Evolutionary conservation across 768 basidiomycete genomes (phyloP).

Genomic region (Trichaptum fuscoviolaceum): DNA sequence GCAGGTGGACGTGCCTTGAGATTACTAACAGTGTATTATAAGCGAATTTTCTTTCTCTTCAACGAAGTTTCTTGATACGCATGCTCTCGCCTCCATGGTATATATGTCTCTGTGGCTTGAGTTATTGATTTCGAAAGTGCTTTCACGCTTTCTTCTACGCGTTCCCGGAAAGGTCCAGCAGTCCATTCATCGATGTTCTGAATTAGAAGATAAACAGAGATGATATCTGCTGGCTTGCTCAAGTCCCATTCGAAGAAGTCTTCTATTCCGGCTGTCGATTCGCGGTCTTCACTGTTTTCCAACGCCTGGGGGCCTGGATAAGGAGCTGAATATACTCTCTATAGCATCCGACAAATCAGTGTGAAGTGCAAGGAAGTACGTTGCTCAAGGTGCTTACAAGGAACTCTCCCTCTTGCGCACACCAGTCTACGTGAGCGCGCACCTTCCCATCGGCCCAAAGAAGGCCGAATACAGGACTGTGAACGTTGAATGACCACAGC

Average conservation of each 20-base stretch:
- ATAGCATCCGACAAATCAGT: neutral
- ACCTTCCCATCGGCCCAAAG: conserved; percentile 50
- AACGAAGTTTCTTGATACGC: neutral
- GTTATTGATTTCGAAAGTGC: conserved; percentile 31
- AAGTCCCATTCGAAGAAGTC: conserved; percentile 47
- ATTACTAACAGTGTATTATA: neutral
- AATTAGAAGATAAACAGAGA: conserved; percentile 45
- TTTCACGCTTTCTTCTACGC: conserved; percentile 34
- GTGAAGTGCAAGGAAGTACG: neutral
- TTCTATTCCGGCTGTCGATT: conserved; percentile 13
- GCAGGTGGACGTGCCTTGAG: no score
- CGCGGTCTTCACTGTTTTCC: conserved; percentile 9
- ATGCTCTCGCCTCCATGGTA: conserved; percentile 35
- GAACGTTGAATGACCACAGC: conserved; percentile 40
- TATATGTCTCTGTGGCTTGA: conserved; percentile 28
- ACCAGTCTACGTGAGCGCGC: conserved; percentile 55
- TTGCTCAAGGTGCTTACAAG: conserved; percentile 18
- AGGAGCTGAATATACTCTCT: conserved; percentile 48
- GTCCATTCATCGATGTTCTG: conserved; percentile 53
- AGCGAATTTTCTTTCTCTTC: neutral
- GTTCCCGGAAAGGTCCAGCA: conserved; percentile 33
- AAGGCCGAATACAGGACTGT: conserved; percentile 46
- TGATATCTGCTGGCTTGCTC: conserved; percentile 37
- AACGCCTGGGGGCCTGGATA: conserved; percentile 25
- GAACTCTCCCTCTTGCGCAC: conserved; percentile 28